These are phyloP conservation scores for Malus hybrid DNA, from an alignment of 331 rosid genomes.

Conservation along the genomic window DNA sequence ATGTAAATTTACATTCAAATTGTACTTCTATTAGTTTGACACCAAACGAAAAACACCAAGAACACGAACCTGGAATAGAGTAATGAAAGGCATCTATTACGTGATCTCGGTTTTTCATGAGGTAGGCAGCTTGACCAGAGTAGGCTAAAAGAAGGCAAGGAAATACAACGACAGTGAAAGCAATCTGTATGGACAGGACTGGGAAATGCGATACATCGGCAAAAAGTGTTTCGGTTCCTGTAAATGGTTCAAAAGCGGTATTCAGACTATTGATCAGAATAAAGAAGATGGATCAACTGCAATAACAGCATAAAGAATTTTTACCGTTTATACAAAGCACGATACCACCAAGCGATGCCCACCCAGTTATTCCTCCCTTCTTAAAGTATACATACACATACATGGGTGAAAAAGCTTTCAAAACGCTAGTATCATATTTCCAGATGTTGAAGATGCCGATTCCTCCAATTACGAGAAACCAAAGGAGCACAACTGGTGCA, in stretches of 20 bases:
- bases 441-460: conserved; percentile 13
- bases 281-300: neutral
- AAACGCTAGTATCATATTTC: neutral
- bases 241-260: neutral
- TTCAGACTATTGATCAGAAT: neutral
- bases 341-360: conserved; percentile 15
- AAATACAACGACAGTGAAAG: conserved; percentile 14
- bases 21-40: too few species aligned
- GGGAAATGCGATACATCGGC: conserved; percentile 25
- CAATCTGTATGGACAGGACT: conserved; percentile 12
- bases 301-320: neutral
- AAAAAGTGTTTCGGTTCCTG: conserved; percentile 25
- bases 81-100: conserved; percentile 1
- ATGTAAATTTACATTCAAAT: neutral
- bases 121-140: conserved; percentile 25
- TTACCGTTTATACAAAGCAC: conserved; percentile 13
- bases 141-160: conserved; percentile 23
- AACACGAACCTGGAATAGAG: conserved; percentile 19
- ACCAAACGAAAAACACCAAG: neutral
- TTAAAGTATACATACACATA: neutral
- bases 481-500: conserved; percentile 10
- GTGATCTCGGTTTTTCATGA: neutral
- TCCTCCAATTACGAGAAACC: conserved; percentile 12
- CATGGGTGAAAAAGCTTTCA: conserved; percentile 3
- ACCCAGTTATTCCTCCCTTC: conserved; percentile 1